Conservation (phyloP, 768 basidiomycete species). For the Dentipellis sp. region DNA sequence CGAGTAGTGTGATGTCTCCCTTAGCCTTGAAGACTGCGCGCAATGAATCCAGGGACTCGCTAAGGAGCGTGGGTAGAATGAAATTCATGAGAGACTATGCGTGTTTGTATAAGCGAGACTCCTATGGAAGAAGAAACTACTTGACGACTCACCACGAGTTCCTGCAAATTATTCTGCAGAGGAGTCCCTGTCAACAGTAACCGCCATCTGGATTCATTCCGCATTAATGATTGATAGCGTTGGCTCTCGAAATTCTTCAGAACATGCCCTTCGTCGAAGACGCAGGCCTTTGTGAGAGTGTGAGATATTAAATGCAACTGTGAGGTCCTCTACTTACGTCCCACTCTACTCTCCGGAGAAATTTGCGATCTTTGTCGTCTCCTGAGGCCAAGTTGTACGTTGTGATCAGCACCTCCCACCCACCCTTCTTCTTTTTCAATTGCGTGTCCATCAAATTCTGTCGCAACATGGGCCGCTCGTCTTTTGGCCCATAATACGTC, state of each 20-base stretch:
- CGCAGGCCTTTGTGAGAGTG: constrained; percentile 53
- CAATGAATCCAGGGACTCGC: constrained; percentile 64
- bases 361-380: constrained; percentile 80
- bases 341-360: constrained; percentile 87
- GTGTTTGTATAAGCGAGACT: neutral
- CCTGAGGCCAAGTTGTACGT: constrained; percentile 95
- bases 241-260: constrained; percentile 98
- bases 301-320: neutral
- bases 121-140: neutral
- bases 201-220: constrained; percentile 82
- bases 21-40: constrained; percentile 96
- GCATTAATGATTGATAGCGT: constrained; percentile 82
- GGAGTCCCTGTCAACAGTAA: constrained; percentile 93
- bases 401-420: constrained; percentile 92
- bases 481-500: constrained; percentile 91
- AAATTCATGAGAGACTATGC: constrained; percentile 92
- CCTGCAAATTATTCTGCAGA: constrained; percentile 85
- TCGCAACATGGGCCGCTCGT: constrained; percentile 68
- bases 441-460: constrained; percentile 61
- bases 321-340: constrained; percentile 51
- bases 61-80: constrained; percentile 88
- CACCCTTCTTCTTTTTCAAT: constrained; percentile 37
- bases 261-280: constrained; percentile 96
- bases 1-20: constrained; percentile 83
- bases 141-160: constrained; percentile 61